Evolutionary conservation across 441 rosid species (phyloP), one percentile per base, ranked within the genome.

Genomic region (Oxalis stricta): DNA sequence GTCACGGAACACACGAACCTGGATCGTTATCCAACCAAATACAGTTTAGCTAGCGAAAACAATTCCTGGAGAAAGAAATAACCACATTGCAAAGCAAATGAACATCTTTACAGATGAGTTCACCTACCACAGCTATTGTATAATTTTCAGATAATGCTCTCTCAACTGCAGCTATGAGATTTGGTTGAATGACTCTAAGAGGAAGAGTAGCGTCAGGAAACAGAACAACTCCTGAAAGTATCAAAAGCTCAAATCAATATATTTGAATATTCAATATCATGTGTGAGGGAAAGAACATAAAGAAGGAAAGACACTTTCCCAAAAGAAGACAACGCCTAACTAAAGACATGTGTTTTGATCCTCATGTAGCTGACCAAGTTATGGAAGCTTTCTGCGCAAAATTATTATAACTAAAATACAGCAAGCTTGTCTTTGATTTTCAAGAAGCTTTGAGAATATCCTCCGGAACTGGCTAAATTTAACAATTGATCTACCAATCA

Each of bases 181-280:
- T 80, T 32, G 79, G 64, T 56, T 78, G 77, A 60, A 78, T 30
- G 56, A 89, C 82, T 55, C 94, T 75, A 22, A 89, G 76, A 14
- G 98, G 98, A 44, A 89, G 94, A 23, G 76, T 78, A 10, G 98
- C 82, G 61, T 76, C 98, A 0, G 94, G 98, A 69, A 85, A 89
- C 38, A 89, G 75, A 58, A 89, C 98, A 33, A 80, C 94, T 61
- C 98, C 96, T 85, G 64, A 30, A 47, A 60, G 48, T 32, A 52
- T 33, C 37, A 62, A 63, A 56, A 38, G 43, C 21, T 4, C 41
- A 11, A 50, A 13, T 40, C 32, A 34, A 35, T 20, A 18, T 49
- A 33, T 41, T 19, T 7, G 23, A 21, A 12, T 2, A n/a, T 6
- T 10, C 38, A 60, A 10, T 14, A 38, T 24, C 28, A 48, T 32